phyloP scores from a whole-genome alignment of 140 eudicot genomes.

The Bidens hawaiensis region DNA sequence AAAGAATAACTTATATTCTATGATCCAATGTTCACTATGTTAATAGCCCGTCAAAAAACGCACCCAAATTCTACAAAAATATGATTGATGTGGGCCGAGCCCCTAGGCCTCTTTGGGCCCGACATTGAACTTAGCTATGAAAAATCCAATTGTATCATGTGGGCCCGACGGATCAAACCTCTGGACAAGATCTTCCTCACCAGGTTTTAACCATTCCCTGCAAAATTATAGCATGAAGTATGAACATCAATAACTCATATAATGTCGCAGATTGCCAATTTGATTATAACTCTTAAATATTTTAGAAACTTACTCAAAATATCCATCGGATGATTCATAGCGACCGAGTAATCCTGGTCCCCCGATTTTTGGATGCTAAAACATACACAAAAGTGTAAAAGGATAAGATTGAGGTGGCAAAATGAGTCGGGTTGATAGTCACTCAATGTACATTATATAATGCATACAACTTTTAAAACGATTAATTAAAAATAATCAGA shows the following conservation, averaged over 20 bases:
- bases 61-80: conserved; percentile 12
- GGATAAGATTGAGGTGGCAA: conserved; percentile 1
- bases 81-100: neutral
- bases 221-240: conserved; percentile 2
- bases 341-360: conserved; percentile 89
- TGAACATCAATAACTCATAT: neutral
- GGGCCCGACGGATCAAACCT: conserved; percentile 91
- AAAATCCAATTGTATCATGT: conserved; percentile 90
- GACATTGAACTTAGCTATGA: conserved; percentile 86
- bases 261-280: neutral
- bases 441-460: neutral
- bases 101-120: conserved; percentile 53
- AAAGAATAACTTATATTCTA: conserved; percentile 6
- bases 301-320: conserved; percentile 53
- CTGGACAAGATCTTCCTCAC: conserved; percentile 92
- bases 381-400: conserved; percentile 2
- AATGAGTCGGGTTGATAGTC: neutral
- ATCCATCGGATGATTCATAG: conserved; percentile 63
- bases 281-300: neutral
- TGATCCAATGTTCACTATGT: conserved; percentile 1
- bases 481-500: neutral
- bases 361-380: conserved; percentile 80
- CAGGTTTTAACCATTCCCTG: conserved; percentile 94
- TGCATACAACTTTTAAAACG: neutral
- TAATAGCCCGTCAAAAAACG: neutral